Conservation (phyloP, 306 rosid genomes). For the Oxytropis ochrocephala region DNA sequence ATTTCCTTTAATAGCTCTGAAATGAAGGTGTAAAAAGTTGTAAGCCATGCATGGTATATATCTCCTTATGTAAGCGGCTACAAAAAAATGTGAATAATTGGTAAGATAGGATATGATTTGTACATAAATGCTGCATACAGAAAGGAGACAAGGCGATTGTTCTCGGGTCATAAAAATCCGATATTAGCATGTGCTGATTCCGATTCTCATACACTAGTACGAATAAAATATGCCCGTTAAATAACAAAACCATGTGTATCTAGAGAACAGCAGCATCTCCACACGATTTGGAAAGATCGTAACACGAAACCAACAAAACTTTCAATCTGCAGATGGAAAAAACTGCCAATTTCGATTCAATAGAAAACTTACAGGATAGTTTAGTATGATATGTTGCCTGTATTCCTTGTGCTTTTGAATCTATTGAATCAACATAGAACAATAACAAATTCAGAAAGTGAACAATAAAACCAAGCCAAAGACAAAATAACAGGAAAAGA, state of each 20-base stretch:
- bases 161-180: neutral
- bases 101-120: neutral
- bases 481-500: neutral
- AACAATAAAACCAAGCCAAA: constrained; percentile 4
- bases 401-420: constrained; percentile 75
- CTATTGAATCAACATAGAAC: constrained; percentile 40
- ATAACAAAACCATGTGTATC: constrained; percentile 1
- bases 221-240: neutral
- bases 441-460: neutral
- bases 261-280: constrained; percentile 6
- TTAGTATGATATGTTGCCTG: constrained; percentile 53
- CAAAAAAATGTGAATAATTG: constrained; percentile 27
- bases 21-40: constrained; percentile 79
- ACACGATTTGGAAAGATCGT: neutral
- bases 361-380: constrained; percentile 54
- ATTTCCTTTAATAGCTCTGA: constrained; percentile 60
- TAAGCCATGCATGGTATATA: constrained; percentile 58
- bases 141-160: constrained; percentile 15
- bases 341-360: neutral
- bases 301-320: constrained; percentile 3
- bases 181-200: neutral
- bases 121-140: constrained; percentile 1
- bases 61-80: constrained; percentile 70
- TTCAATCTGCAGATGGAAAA: neutral
- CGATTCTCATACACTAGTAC: neutral